A percentile compares a stretch with the other conserved stretches of the same genome.
Evolutionary conservation across 2,329 filamentous ascomycete genomes (phyloP).

Genomic region (Talaromyces sp.): DNA sequence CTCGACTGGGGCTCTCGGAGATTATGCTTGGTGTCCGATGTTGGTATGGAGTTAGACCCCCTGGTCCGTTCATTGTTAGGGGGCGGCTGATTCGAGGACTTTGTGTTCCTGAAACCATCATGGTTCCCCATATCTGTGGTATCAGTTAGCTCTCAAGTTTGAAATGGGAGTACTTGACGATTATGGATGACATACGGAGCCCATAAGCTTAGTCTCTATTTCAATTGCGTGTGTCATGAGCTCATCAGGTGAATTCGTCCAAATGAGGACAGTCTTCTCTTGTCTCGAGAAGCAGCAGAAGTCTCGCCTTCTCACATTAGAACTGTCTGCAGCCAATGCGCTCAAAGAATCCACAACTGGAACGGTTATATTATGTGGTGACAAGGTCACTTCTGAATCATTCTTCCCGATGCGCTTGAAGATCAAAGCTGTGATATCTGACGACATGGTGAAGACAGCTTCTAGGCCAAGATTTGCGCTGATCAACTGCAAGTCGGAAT

Average conservation of each 20-base stretch:
- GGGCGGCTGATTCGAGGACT: constrained; percentile 13
- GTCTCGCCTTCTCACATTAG: constrained; percentile 17
- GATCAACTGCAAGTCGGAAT: constrained; percentile 11
- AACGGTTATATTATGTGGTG: constrained; percentile 18
- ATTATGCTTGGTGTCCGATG: constrained; percentile 12
- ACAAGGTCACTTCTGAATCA: constrained; percentile 17
- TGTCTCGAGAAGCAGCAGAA: constrained; percentile 19
- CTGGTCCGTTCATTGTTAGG: constrained; percentile 4
- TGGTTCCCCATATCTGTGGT: constrained; percentile 16
- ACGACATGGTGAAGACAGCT: constrained; percentile 18
- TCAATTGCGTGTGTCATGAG: constrained; percentile 16
- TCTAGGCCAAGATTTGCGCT: constrained; percentile 13
- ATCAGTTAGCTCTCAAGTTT: neutral
- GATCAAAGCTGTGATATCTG: constrained; percentile 18
- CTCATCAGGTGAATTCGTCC: constrained; percentile 18
- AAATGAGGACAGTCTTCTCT: constrained; percentile 18
- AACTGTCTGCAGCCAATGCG: constrained; percentile 9
- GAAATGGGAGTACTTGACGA: neutral
- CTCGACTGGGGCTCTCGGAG: constrained; percentile 8
- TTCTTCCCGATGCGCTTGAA: constrained; percentile 18
- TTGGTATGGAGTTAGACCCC: constrained; percentile 12
- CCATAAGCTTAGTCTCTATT: constrained; percentile 20
- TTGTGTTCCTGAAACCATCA: constrained; percentile 16
- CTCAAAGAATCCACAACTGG: constrained; percentile 18
- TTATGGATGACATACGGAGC: constrained; percentile 7